A percentile compares a stretch with the other conserved stretches of the same genome.
Conservation (phyloP, 768 basidiomycete species). For the Termitomyces sp. region DNA sequence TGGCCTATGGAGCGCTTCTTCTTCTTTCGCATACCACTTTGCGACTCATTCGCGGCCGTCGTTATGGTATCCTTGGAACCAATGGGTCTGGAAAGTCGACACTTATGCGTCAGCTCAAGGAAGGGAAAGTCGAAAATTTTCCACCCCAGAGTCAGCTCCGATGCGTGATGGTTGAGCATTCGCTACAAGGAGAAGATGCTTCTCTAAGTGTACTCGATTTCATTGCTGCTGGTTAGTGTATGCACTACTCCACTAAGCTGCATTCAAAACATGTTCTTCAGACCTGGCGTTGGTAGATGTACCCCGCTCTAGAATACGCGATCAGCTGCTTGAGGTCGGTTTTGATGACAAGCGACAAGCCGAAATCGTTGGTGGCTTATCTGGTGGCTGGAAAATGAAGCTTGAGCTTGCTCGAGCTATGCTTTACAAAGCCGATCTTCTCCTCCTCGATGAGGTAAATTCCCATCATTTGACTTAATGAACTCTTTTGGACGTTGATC, state of each 20-base stretch:
- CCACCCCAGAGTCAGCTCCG: slow-evolving; percentile 83
- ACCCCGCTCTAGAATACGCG: slow-evolving; percentile 67
- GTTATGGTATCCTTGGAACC: slow-evolving; percentile 95
- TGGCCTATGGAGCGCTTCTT: slow-evolving; percentile 92
- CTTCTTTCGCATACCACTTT: slow-evolving; percentile 93
- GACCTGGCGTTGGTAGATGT: slow-evolving; percentile 66
- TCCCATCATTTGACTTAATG: not conserved
- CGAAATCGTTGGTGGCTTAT: slow-evolving; percentile 84
- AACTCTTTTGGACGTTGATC: not conserved
- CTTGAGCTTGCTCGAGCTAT: slow-evolving; percentile 94
- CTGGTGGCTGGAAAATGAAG: slow-evolving; percentile 99
- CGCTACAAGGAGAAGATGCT: slow-evolving; percentile 90
- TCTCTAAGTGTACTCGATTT: slow-evolving; percentile 84
- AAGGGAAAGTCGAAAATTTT: slow-evolving; percentile 96
- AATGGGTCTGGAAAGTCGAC: slow-evolving; percentile 97
- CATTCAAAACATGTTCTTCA: slow-evolving; percentile 21
- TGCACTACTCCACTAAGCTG: slow-evolving; percentile 1
- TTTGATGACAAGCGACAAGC: slow-evolving; percentile 85
- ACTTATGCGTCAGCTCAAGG: slow-evolving; percentile 91
- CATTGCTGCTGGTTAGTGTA: slow-evolving; percentile 68
- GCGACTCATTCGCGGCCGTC: slow-evolving; percentile 82
- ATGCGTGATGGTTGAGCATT: slow-evolving; percentile 97
- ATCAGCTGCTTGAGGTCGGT: slow-evolving; percentile 83
- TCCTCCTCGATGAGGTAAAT: slow-evolving; percentile 79
- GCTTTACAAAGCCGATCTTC: slow-evolving; percentile 89